Percentiles rank a stretch among this genome's conserved stretches.
phyloP scores from a whole-genome alignment of 768 basidiomycete genomes.

The Xerocomellus intermedius region DNA sequence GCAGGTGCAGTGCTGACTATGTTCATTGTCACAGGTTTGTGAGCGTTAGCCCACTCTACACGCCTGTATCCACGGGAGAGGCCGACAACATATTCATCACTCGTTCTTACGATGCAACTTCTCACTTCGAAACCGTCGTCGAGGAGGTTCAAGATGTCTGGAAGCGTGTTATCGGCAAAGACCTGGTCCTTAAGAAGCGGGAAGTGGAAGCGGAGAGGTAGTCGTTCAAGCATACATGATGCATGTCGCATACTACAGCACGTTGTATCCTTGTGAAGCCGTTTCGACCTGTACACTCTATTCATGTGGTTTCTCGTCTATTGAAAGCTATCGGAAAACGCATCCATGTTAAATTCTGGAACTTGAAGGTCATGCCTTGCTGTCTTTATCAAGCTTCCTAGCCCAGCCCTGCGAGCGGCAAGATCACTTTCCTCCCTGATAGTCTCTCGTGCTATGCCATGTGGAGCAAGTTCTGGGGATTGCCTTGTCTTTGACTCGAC shows the following conservation, averaged over 20 bases:
- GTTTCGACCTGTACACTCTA: slow-evolving; percentile 3
- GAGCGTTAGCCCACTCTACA: slow-evolving; percentile 83
- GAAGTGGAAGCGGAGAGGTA: slow-evolving; percentile 64
- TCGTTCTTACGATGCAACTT: slow-evolving; percentile 96
- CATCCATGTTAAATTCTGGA: slow-evolving; percentile 85
- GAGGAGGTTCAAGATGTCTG: slow-evolving; percentile 97
- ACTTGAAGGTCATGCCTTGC: slow-evolving; percentile 85
- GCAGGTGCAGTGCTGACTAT: slow-evolving; percentile 6
- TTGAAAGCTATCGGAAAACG: slow-evolving; percentile 51
- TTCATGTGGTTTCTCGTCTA: neutral
- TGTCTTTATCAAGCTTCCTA: slow-evolving; percentile 87
- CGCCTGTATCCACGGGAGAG: slow-evolving; percentile 78
- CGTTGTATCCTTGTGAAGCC: slow-evolving; percentile 12
- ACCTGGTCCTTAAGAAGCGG: slow-evolving; percentile 85
- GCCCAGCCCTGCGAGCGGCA: slow-evolving; percentile 63
- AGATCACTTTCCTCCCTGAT: slow-evolving; percentile 54
- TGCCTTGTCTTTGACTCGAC: slow-evolving; percentile 54
- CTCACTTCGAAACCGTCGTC: slow-evolving; percentile 98
- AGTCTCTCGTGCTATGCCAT: slow-evolving; percentile 28
- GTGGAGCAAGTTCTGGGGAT: slow-evolving; percentile 42
- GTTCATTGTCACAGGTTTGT: slow-evolving; percentile 64
- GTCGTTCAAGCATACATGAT: slow-evolving; percentile 8
- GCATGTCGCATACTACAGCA: slow-evolving; percentile 3
- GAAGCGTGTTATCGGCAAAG: slow-evolving; percentile 77
- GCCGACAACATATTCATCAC: slow-evolving; percentile 96